Evolutionary conservation across 225 moss, liverwort and hornwort species (phyloP).

Genomic region (Marchantia paleacea): DNA sequence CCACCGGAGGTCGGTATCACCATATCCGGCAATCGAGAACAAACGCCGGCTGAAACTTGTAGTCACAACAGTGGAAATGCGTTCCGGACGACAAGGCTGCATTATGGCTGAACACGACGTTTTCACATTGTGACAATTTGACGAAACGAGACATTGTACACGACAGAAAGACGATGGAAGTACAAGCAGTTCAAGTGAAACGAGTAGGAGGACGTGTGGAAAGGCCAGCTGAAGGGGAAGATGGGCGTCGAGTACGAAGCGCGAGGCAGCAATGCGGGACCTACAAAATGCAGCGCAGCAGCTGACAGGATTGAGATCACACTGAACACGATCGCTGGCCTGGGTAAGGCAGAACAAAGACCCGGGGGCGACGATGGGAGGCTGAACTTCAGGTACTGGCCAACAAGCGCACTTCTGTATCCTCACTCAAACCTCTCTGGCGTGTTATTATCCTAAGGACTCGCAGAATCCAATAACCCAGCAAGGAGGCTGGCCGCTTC

Average conservation of each 20-base stretch:
- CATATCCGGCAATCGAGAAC: neutral
- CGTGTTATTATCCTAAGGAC: slow-evolving; percentile 17
- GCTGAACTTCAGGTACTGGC: neutral
- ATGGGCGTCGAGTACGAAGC: neutral
- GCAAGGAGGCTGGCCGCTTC: slow-evolving; percentile 15
- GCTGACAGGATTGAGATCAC: slow-evolving; percentile 16
- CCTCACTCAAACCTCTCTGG: slow-evolving; percentile 28
- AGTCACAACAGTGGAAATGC: neutral
- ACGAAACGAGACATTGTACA: neutral
- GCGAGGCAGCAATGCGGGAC: slow-evolving; percentile 17
- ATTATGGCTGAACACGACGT: neutral
- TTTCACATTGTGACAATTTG: neutral
- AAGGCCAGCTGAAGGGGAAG: neutral
- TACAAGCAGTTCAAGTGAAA: neutral
- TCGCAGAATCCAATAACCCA: slow-evolving; percentile 18
- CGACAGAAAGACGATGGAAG: neutral
- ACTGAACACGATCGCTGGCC: slow-evolving; percentile 14
- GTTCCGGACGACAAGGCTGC: too few species aligned
- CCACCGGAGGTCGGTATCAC: neutral
- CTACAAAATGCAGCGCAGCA: slow-evolving; percentile 39
- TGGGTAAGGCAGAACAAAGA: neutral
- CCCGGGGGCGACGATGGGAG: slow-evolving; percentile 1
- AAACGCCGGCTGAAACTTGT: neutral
- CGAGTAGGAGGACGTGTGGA: neutral
- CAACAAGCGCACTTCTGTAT: slow-evolving; percentile 10